These are phyloP conservation scores for Lepidium africanum DNA, from an alignment of 345 rosid species.

Conservation along the genomic window DNA sequence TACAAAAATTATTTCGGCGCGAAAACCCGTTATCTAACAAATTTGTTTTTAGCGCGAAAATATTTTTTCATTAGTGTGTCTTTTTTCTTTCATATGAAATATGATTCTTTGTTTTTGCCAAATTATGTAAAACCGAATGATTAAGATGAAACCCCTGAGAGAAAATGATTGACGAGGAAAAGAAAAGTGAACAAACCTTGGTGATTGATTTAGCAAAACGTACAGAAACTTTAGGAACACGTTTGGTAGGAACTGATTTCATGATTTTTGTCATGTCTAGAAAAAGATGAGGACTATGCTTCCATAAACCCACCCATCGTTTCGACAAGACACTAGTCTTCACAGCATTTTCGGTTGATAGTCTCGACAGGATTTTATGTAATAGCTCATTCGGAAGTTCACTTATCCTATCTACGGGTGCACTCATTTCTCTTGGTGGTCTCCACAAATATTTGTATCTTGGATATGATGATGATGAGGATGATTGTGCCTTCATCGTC, in stretches of 20 bases:
- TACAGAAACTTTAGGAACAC: background rate
- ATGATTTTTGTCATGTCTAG: background rate
- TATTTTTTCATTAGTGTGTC: background rate
- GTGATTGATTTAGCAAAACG: background rate
- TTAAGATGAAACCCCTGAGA: background rate
- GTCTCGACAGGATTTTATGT: background rate
- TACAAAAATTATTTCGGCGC: background rate
- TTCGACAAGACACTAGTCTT: background rate
- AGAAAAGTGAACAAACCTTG: background rate
- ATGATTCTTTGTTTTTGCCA: background rate
- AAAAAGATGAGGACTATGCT: background rate
- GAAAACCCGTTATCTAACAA: background rate
- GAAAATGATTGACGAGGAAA: background rate
- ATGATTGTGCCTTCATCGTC: background rate
- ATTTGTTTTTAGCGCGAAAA: background rate
- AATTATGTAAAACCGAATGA: background rate
- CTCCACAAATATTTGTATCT: background rate
- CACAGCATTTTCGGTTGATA: background rate
- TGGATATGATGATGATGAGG: background rate
- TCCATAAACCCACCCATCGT: slow-evolving; percentile 3
- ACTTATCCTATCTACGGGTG: background rate
- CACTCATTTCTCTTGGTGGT: background rate
- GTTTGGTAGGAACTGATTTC: too few species aligned
- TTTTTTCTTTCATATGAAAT: background rate
- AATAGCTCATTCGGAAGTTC: background rate